Evolutionary conservation across 2,329 filamentous ascomycete species (phyloP).

Genomic region (Sclerotinia trifoliorum): DNA sequence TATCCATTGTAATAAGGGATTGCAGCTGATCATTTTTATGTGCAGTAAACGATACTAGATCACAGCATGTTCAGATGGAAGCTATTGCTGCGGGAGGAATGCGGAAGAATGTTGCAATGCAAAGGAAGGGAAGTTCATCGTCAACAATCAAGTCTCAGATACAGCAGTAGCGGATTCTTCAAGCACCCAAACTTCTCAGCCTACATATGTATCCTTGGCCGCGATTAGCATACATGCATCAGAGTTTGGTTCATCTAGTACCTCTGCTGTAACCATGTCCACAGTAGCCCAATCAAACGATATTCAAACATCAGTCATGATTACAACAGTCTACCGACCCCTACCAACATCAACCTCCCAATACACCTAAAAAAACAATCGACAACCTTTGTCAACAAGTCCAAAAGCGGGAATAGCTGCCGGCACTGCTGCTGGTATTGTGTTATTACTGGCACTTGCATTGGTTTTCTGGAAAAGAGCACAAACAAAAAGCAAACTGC

Average conservation of each 20-base stretch:
- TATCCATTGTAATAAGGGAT: background rate
- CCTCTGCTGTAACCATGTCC: background rate
- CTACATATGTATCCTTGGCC: too few relatives aligned
- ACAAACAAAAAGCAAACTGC: background rate
- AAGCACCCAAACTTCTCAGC: background rate
- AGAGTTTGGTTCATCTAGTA: background rate
- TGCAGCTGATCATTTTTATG: background rate
- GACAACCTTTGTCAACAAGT: background rate
- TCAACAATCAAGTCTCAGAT: constrained; percentile 20
- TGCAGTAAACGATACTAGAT: constrained; percentile 20
- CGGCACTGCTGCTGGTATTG: background rate
- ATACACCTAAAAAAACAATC: background rate
- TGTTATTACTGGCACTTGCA: background rate
- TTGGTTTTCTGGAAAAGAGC: constrained; percentile 1
- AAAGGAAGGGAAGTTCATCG: constrained; percentile 15
- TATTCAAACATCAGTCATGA: background rate
- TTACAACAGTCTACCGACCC: constrained; percentile 4
- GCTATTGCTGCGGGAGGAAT: constrained; percentile 21
- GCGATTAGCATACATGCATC: background rate
- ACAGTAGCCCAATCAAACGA: background rate
- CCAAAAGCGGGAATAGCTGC: background rate
- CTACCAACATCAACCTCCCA: background rate
- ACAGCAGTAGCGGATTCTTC: background rate
- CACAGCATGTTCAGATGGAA: constrained; percentile 17
- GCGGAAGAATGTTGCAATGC: constrained; percentile 7